Conservation (phyloP, 306 rosid genomes). For the Lathyrus oleraceus region DNA sequence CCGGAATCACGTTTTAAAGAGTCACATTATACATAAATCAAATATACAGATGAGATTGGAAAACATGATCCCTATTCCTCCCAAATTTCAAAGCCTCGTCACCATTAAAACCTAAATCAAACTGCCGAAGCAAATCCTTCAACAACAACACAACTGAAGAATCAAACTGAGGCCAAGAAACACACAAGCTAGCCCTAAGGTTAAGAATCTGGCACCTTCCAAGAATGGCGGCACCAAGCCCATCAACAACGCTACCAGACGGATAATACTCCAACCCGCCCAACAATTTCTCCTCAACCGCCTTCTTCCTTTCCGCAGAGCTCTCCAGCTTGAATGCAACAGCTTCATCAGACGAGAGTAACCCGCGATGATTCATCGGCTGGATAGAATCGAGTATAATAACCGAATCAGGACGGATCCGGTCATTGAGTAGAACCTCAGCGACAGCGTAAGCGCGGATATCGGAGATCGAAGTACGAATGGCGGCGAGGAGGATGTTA, state of each 20-base stretch:
- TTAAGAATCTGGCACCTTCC: constrained; percentile 60
- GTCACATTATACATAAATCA: constrained; percentile 24
- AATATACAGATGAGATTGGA: constrained; percentile 65
- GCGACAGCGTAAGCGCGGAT: constrained; percentile 60
- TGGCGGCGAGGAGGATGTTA: constrained; percentile 46
- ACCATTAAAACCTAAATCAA: constrained; percentile 38
- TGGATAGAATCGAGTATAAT: constrained; percentile 58
- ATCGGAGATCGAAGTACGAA: constrained; percentile 45
- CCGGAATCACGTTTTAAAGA: background rate
- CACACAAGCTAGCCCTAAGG: constrained; percentile 63
- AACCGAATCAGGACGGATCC: constrained; percentile 52
- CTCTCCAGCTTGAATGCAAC: constrained; percentile 76
- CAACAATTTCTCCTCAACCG: constrained; percentile 34
- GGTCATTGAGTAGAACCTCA: constrained; percentile 40
- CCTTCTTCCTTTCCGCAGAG: constrained; percentile 48
- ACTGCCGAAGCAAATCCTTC: constrained; percentile 44
- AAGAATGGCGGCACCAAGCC: constrained; percentile 71
- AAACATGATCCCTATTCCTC: constrained; percentile 50
- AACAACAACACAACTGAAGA: constrained; percentile 48
- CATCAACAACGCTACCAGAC: constrained; percentile 83
- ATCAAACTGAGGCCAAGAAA: constrained; percentile 79
- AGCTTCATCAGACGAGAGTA: constrained; percentile 55
- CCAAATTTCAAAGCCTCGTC: constrained; percentile 36
- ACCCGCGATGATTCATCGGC: constrained; percentile 55
- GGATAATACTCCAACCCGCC: constrained; percentile 60